These are phyloP conservation scores for Sphagnum contortum DNA, from an alignment of 225 moss, liverwort and hornwort genomes.

Conservation along the genomic window DNA sequence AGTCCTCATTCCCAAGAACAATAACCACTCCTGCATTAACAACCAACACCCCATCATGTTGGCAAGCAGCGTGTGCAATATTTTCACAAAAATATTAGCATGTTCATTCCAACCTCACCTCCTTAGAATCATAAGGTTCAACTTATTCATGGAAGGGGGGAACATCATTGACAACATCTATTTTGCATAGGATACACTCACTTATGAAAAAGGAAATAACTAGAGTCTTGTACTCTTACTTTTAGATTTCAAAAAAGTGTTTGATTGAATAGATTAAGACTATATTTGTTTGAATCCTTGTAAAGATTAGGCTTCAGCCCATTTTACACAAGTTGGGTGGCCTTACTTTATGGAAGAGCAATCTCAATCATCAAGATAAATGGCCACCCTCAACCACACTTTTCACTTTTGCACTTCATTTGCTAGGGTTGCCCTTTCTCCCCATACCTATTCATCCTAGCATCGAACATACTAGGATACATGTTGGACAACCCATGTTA, in stretches of 20 bases:
- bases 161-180: constrained; percentile 1
- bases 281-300: too few species aligned
- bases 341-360: background rate
- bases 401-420: background rate
- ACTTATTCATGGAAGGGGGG: background rate
- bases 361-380: background rate
- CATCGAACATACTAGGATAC: background rate
- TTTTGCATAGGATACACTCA: background rate
- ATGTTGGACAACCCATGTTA: background rate
- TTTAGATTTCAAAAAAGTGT: background rate
- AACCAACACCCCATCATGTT: background rate
- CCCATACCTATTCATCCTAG: background rate
- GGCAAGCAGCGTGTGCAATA: background rate
- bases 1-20: too few species aligned
- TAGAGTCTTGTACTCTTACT: background rate
- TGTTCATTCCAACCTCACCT: background rate
- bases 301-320: background rate
- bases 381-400: background rate
- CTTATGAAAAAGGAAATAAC: background rate
- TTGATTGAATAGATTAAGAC: background rate
- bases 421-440: background rate
- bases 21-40: background rate
- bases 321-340: background rate
- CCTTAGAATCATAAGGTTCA: background rate
- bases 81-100: background rate